These are phyloP conservation scores for Coprinopsis sp. DNA, from an alignment of 768 basidiomycete genomes.

Conservation along the genomic window DNA sequence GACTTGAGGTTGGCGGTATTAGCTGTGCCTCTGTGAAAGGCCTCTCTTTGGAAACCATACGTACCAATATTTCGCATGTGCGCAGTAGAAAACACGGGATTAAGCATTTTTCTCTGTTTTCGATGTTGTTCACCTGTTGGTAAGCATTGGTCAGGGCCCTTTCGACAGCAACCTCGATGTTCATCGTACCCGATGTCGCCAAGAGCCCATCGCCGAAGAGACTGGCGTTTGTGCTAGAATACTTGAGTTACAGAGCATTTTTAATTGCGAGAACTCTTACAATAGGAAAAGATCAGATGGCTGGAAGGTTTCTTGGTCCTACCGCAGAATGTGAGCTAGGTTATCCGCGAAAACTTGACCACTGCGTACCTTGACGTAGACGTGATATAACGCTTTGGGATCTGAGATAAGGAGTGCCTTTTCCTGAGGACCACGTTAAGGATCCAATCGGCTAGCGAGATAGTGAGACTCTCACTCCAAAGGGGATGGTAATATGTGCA, in stretches of 20 bases:
- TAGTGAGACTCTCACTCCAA: too few relatives aligned
- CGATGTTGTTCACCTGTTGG: slow-evolving; percentile 35
- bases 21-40: neutral
- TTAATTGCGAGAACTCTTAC: neutral
- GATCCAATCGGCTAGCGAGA: too few relatives aligned
- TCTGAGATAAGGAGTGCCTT: slow-evolving; percentile 38
- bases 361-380: slow-evolving; percentile 36
- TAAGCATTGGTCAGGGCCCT: neutral
- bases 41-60: neutral
- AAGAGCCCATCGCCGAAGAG: slow-evolving; percentile 5
- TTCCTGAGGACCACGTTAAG: slow-evolving; percentile 21
- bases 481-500: too few relatives aligned
- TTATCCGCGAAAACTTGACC: neutral
- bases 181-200: slow-evolving; percentile 3
- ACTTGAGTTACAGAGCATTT: neutral
- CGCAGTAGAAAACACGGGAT: slow-evolving; percentile 32
- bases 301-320: slow-evolving; percentile 26
- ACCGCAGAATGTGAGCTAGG: neutral
- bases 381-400: slow-evolving; percentile 39
- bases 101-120: slow-evolving; percentile 33
- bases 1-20: too few relatives aligned
- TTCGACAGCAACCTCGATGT: neutral
- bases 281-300: slow-evolving; percentile 6
- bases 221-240: neutral
- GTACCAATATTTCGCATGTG: slow-evolving; percentile 35